These are phyloP conservation scores for Geotrichum carabidarum DNA, from an alignment of 1,139 yeast genomes.

Conservation along the genomic window DNA sequence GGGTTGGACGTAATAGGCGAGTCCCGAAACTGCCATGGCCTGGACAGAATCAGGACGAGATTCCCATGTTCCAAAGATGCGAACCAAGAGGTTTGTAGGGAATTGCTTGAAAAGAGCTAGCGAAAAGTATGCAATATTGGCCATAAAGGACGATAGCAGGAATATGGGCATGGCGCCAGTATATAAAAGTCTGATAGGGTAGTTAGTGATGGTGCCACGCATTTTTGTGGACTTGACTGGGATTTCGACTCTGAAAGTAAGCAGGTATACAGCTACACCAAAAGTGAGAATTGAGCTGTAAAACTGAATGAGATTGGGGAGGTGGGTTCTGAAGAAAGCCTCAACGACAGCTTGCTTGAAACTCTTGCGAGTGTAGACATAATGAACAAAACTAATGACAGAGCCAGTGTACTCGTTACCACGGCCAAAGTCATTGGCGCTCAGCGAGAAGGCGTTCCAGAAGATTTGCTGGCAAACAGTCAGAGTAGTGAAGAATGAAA, in stretches of 20 bases:
- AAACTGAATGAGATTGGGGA: conserved; percentile 71
- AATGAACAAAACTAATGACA: conserved; percentile 51
- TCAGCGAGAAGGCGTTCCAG: conserved; percentile 64
- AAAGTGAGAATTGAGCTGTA: conserved; percentile 52
- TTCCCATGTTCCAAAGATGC: conserved; percentile 87
- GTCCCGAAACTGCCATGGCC: conserved; percentile 79
- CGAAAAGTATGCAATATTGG: conserved; percentile 85
- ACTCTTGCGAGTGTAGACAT: conserved; percentile 44
- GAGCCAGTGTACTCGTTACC: conserved; percentile 63
- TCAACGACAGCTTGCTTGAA: conserved; percentile 43
- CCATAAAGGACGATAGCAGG: conserved; percentile 54
- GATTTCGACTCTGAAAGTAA: conserved; percentile 68
- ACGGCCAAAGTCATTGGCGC: conserved; percentile 48
- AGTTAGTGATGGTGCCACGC: conserved; percentile 72
- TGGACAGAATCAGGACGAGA: conserved; percentile 74
- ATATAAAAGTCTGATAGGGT: conserved; percentile 78
- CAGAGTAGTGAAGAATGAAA: conserved; percentile 61
- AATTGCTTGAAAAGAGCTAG: conserved; percentile 84
- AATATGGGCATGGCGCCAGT: conserved; percentile 79
- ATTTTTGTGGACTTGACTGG: conserved; percentile 85
- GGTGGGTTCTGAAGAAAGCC: conserved; percentile 65
- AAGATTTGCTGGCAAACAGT: conserved; percentile 62
- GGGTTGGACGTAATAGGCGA: conserved; percentile 94
- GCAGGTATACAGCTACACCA: conserved; percentile 51
- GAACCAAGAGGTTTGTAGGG: conserved; percentile 77